Conservation (phyloP, 139 green algal genomes). For the Medakamo hakoo region DNA sequence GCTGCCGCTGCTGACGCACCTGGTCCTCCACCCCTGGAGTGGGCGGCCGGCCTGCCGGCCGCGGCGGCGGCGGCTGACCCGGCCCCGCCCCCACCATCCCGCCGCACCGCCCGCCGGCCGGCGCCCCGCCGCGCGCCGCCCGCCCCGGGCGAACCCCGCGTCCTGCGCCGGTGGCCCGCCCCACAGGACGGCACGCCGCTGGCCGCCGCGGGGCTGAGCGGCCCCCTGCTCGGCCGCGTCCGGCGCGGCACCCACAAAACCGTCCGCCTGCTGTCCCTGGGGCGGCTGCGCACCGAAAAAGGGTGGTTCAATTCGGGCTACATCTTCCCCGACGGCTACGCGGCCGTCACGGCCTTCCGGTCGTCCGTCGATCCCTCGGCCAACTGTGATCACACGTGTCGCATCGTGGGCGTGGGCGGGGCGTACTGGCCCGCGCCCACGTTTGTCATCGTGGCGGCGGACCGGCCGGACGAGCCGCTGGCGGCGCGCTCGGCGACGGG, state of each 20-base stretch:
- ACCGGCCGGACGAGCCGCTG: conserved; percentile 15
- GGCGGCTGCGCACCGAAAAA: conserved; percentile 1
- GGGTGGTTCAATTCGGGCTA: conserved; percentile 24
- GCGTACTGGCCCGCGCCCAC: conserved; percentile 4
- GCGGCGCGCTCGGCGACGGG: conserved; percentile 11
- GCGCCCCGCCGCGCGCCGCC: too few relatives aligned
- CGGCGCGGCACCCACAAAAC: conserved; percentile 7
- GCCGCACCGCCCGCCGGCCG: background rate
- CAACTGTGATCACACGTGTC: conserved; percentile 10
- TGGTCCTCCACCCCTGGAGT: too few relatives aligned
- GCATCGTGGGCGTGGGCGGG: conserved; percentile 8
- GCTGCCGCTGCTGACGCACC: too few relatives aligned
- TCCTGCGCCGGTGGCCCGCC: background rate
- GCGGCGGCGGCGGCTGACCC: too few relatives aligned
- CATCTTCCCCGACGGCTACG: conserved; percentile 21
- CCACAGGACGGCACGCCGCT: background rate
- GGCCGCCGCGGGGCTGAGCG: too few relatives aligned
- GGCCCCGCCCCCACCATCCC: background rate
- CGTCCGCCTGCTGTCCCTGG: conserved; percentile 2
- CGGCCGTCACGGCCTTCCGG: conserved; percentile 13
- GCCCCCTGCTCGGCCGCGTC: conserved; percentile 4
- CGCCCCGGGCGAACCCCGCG: conserved; percentile 3
- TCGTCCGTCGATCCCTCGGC: conserved; percentile 5
- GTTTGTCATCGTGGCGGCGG: conserved; percentile 10
- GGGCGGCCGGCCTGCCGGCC: too few relatives aligned